A percentile compares a stretch with the other conserved stretches of the same genome.
These are phyloP conservation scores for Elaphomyces granulatus DNA, from an alignment of 495 filamentous ascomycete species.

Conservation along the genomic window DNA sequence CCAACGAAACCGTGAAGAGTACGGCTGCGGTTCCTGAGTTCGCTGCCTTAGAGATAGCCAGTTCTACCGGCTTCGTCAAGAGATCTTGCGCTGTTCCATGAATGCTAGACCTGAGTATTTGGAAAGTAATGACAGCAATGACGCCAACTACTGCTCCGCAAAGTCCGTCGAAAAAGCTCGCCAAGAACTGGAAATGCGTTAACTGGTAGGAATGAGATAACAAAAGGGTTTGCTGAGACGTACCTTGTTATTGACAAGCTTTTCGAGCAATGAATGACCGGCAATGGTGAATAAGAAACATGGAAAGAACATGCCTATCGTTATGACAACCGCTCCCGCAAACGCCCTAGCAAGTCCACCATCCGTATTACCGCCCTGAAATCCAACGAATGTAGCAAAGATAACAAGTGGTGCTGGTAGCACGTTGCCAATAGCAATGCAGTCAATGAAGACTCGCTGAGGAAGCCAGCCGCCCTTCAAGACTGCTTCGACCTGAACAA, in stretches of 20 bases:
- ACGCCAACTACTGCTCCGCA: conserved; percentile 23
- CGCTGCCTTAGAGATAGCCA: not conserved
- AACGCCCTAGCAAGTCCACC: conserved; percentile 17
- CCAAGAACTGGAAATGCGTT: conserved; percentile 12
- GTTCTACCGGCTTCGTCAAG: no score
- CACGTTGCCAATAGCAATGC: conserved; percentile 25
- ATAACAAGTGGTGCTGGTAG: conserved; percentile 25
- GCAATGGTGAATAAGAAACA: conserved; percentile 26
- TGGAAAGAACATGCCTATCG: conserved; percentile 24
- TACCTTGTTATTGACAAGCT: conserved; percentile 21
- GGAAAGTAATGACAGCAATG: conserved; percentile 18
- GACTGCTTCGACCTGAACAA: conserved; percentile 26
- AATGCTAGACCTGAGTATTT: conserved; percentile 15
- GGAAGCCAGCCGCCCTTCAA: conserved; percentile 21
- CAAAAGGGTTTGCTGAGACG: no score
- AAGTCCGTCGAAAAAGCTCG: conserved; percentile 22
- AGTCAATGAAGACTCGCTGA: conserved; percentile 22
- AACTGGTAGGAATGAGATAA: conserved; percentile 1
- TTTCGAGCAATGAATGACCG: conserved; percentile 20
- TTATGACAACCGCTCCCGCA: conserved; percentile 21
- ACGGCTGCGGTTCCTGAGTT: conserved; percentile 8
- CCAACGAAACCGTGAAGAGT: conserved; percentile 14
- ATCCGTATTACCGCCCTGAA: conserved; percentile 18
- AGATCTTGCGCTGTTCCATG: no score
- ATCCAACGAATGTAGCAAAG: conserved; percentile 25